These are phyloP conservation scores for Cicer judaicum DNA, from an alignment of 306 rosid species.

Conservation along the genomic window DNA sequence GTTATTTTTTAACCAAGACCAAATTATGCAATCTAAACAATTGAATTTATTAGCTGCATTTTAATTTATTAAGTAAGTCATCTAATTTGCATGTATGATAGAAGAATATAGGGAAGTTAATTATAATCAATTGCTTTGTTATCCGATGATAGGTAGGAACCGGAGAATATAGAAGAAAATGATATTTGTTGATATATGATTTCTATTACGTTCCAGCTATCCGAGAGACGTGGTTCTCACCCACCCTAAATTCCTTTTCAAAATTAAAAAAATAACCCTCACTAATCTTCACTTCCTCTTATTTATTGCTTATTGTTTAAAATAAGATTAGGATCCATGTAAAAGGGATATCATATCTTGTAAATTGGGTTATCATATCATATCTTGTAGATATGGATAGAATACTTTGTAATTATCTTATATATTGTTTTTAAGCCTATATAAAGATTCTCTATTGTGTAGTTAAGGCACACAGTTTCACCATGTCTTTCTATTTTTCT, in stretches of 20 bases:
- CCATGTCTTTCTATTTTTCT: no score
- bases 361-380: no score
- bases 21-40: slow-evolving; percentile 6
- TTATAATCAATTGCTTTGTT: slow-evolving; percentile 10
- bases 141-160: slow-evolving; percentile 7
- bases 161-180: slow-evolving; percentile 1
- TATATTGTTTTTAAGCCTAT: no score
- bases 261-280: background rate
- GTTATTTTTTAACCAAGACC: background rate
- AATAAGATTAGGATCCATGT: no score
- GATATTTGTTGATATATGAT: background rate
- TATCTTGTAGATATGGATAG: no score
- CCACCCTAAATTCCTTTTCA: background rate
- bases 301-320: no score
- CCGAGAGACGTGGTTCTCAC: background rate
- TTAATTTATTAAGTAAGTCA: slow-evolving; percentile 3
- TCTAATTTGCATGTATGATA: background rate
- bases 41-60: background rate
- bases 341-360: no score
- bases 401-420: no score
- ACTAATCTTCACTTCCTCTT: no score
- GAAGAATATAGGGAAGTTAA: slow-evolving; percentile 20
- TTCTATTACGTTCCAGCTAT: background rate
- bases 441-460: no score
- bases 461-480: no score